These are phyloP conservation scores for Boletus smithii DNA, from an alignment of 1,284 basidiomycete genomes.

Conservation along the genomic window DNA sequence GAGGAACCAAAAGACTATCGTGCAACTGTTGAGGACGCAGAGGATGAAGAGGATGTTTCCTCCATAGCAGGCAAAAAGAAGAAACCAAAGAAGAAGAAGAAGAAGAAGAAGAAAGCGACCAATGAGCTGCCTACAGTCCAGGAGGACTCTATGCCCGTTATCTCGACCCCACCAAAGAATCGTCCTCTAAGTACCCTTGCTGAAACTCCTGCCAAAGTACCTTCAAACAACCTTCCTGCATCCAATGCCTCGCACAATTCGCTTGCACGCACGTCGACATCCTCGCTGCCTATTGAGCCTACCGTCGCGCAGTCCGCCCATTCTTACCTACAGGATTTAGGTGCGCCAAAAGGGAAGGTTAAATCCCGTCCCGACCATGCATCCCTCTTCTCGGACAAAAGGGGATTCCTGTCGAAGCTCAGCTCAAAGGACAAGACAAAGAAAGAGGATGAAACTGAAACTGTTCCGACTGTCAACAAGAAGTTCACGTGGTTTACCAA, in stretches of 20 bases:
- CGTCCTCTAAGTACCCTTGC: slow-evolving; percentile 13
- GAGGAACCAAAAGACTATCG: slow-evolving; percentile 38
- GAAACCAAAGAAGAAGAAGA: slow-evolving; percentile 70
- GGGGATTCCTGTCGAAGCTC: slow-evolving; percentile 51
- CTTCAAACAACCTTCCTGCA: slow-evolving; percentile 18
- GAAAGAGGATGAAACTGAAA: slow-evolving; percentile 35
- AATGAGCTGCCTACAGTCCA: slow-evolving; percentile 29
- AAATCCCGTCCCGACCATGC: slow-evolving; percentile 63
- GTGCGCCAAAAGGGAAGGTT: slow-evolving; percentile 54
- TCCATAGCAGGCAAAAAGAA: slow-evolving; percentile 50
- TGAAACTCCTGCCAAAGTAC: slow-evolving; percentile 18
- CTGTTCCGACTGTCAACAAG: slow-evolving; percentile 34
- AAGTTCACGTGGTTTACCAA: slow-evolving; percentile 54
- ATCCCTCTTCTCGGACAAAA: slow-evolving; percentile 47
- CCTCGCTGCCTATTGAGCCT: slow-evolving; percentile 47
- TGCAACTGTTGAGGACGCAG: slow-evolving; percentile 63
- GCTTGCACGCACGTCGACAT: slow-evolving; percentile 37
- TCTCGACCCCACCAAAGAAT: slow-evolving; percentile 21
- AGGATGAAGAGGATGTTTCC: slow-evolving; percentile 50
- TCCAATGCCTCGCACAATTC: slow-evolving; percentile 28
- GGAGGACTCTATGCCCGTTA: slow-evolving; percentile 15
- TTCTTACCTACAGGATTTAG: slow-evolving; percentile 60
- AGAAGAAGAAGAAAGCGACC: slow-evolving; percentile 62
- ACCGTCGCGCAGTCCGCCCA: slow-evolving; percentile 60
- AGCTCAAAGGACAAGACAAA: slow-evolving; percentile 36